Base-by-base conservation (phyloP, 106 monocot species). In the Xerophyta viscosa region DNA sequence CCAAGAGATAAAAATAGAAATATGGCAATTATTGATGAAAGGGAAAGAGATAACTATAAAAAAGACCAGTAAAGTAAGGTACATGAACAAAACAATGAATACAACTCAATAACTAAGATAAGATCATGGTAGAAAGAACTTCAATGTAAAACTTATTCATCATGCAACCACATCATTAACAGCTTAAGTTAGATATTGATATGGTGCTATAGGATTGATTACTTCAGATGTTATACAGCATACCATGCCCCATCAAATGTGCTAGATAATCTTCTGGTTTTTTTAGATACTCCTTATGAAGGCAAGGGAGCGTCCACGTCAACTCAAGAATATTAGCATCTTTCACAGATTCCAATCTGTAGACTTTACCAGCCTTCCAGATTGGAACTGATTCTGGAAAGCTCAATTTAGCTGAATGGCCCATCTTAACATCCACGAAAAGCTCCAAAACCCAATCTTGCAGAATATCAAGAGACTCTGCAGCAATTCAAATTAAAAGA, bases 191-290 rank as follows among this genome's bases (percentile, higher is more conserved):
- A n/a, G n/a, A n/a, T n/a, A n/a, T n/a, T n/a, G n/a, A n/a, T n/a
- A n/a, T n/a, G n/a, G n/a, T n/a, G n/a, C n/a, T n/a, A n/a, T n/a
- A n/a, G n/a, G n/a, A n/a, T n/a, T n/a, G n/a, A n/a, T n/a, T n/a
- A n/a, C n/a, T n/a, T n/a, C n/a, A n/a, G n/a, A n/a, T n/a, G 27
- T 24, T 41, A 63, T 19, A 5, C 31, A 65, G 24, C 71, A 43
- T 62, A 98, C 96, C 96, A 74, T 98, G 89, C 8, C 96, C 96
- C 66, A 98, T 24, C 31, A 90, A 68, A 80, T 98, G 96, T 29
- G 89, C 66, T 39, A 98, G 46, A 49, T 98, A 98, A 71, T 83
- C 89, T 60, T 98, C 79, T 23, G 96, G 86, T 62, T 89, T 98
- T 66, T 98, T 90, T 37, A 90, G 54, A 73, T 98, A 98, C 54